Evolutionary conservation across 495 filamentous ascomycete species (phyloP).

Genomic region (Aeminium ludgeri): DNA sequence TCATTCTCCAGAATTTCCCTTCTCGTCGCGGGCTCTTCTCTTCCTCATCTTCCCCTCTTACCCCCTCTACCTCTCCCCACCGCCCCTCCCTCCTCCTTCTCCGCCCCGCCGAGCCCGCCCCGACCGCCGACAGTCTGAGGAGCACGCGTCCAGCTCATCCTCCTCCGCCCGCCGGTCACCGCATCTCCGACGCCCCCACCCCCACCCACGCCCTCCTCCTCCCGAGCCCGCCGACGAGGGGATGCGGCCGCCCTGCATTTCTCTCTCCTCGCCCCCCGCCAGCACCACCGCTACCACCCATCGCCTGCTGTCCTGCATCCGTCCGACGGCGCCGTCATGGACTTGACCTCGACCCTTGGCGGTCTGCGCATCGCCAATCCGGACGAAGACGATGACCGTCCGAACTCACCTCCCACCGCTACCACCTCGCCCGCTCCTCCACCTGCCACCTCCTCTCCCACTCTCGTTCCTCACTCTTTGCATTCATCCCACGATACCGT

Average conservation of each 20-base stretch:
- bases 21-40: no score
- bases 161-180: no score
- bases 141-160: not conserved
- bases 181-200: no score
- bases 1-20: no score
- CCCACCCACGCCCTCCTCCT: no score
- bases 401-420: conserved; percentile 35
- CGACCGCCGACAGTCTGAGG: not conserved
- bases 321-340: conserved; percentile 63
- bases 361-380: conserved; percentile 96
- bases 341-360: conserved; percentile 79
- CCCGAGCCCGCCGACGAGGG: no score
- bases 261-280: no score
- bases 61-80: not conserved
- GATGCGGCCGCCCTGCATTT: no score
- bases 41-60: no score
- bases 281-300: not conserved
- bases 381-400: conserved; percentile 40
- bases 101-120: not conserved
- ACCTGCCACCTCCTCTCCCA: not conserved
- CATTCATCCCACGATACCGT: conserved; percentile 19
- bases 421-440: not conserved
- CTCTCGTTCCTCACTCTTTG: conserved; percentile 14
- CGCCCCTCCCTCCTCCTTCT: not conserved
- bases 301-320: conserved; percentile 31